phyloP scores from a whole-genome alignment of 208 protist species.

The Acanthamoeba culbertsoni region DNA sequence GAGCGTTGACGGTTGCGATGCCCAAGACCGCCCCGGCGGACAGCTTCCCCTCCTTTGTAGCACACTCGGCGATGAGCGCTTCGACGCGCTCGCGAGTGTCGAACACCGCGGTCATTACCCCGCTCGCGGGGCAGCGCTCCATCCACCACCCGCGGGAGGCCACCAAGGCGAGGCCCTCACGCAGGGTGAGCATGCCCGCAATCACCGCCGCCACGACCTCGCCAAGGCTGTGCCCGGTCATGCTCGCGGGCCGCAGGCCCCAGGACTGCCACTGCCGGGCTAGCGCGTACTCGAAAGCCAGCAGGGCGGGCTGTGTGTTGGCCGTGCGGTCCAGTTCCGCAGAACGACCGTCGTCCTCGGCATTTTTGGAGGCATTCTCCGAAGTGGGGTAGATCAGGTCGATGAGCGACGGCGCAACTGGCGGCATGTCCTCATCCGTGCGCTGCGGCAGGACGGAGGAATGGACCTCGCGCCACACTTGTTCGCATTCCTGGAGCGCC shows the following conservation, averaged over 20 bases:
- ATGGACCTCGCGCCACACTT: not conserved
- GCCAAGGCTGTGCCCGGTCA: conserved; percentile 76
- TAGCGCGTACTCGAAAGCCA: conserved; percentile 74
- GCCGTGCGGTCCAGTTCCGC: not conserved
- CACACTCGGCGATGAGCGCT: not conserved
- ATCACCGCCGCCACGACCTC: conserved; percentile 70
- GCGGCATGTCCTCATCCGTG: not conserved
- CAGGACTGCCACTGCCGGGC: conserved; percentile 52
- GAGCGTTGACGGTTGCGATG: not conserved
- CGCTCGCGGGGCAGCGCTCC: not conserved
- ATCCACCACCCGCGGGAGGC: conserved; percentile 40
- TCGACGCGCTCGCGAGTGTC: not conserved
- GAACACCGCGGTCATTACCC: conserved; percentile 29
- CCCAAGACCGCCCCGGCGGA: not conserved
- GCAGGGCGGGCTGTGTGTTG: conserved; percentile 68
- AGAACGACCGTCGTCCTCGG: not conserved
- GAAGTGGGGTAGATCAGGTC: not conserved
- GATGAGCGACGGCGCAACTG: not conserved
- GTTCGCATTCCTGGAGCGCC: conserved; percentile 67
- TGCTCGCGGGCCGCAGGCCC: conserved; percentile 45
- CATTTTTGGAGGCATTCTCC: not conserved
- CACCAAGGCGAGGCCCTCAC: conserved; percentile 68
- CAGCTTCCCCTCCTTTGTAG: not conserved
- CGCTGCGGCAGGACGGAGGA: not conserved
- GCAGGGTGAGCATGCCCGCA: conserved; percentile 68